These are phyloP conservation scores for Dryadomyces quercivorus DNA, from an alignment of 2,329 filamentous ascomycete genomes.

Conservation along the genomic window DNA sequence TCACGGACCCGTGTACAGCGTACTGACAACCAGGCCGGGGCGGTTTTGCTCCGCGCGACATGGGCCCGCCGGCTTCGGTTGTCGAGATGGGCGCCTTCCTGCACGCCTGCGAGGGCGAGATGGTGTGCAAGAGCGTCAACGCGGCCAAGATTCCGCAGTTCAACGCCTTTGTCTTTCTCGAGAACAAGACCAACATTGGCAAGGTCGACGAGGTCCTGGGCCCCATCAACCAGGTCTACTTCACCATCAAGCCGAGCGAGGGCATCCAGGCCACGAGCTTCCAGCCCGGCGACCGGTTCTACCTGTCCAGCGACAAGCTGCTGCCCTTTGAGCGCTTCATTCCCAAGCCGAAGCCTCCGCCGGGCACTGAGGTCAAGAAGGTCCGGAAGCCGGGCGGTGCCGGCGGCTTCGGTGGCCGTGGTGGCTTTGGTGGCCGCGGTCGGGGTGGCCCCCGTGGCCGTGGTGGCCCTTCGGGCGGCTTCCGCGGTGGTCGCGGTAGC, in stretches of 20 bases:
- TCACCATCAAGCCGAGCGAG: slow-evolving; percentile 94
- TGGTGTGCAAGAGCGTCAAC: slow-evolving; percentile 93
- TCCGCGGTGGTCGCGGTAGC: slow-evolving; percentile 19
- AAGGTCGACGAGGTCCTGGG: slow-evolving; percentile 98
- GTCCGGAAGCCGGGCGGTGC: slow-evolving; percentile 45
- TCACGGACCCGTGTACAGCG: not conserved
- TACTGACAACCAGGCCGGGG: slow-evolving; percentile 31
- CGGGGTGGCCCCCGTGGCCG: slow-evolving; percentile 18
- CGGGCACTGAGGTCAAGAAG: slow-evolving; percentile 46
- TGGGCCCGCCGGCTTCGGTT: slow-evolving; percentile 50
- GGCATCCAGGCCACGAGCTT: slow-evolving; percentile 92
- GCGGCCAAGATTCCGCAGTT: slow-evolving; percentile 86
- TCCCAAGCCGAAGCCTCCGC: slow-evolving; percentile 72
- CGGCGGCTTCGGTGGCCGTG: slow-evolving; percentile 17
- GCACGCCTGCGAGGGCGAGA: slow-evolving; percentile 93
- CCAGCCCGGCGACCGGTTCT: slow-evolving; percentile 96
- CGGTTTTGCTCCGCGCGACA: slow-evolving; percentile 46
- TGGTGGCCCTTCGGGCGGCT: slow-evolving; percentile 13
- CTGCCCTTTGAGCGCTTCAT: slow-evolving; percentile 92
- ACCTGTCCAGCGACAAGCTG: slow-evolving; percentile 87
- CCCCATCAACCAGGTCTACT: slow-evolving; percentile 95
- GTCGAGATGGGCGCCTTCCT: slow-evolving; percentile 87
- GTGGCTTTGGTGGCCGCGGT: slow-evolving; percentile 14
- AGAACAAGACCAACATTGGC: slow-evolving; percentile 93
- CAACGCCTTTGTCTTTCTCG: slow-evolving; percentile 96